phyloP scores from a whole-genome alignment of 441 rosid species.

The Populus hybrid region DNA sequence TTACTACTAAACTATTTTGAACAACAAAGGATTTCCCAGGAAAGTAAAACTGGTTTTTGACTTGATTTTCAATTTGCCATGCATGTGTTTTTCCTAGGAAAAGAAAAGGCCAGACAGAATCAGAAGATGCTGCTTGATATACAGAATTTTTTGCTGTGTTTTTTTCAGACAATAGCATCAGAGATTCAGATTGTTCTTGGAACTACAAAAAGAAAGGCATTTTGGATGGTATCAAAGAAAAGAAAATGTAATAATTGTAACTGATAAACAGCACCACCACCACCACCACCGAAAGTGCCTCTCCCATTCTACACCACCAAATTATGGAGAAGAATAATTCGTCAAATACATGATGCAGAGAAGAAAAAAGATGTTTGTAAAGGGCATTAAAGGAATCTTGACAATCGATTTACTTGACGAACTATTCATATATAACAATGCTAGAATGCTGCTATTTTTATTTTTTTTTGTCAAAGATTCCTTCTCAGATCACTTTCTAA shows the following conservation, averaged over 20 bases:
- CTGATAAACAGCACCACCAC: neutral
- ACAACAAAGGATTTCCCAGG: too few relatives aligned
- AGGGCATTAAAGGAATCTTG: neutral
- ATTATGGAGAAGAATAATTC: neutral
- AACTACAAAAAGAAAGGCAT: neutral
- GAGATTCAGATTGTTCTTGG: neutral
- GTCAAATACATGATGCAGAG: neutral
- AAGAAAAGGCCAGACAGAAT: neutral
- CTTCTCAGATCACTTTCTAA: neutral
- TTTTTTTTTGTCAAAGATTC: neutral
- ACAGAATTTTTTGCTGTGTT: neutral
- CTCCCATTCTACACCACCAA: neutral
- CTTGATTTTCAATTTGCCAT: neutral
- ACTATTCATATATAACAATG: neutral
- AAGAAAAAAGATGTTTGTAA: neutral
- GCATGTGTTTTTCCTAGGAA: neutral
- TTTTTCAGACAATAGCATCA: neutral
- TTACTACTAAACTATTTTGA: too few relatives aligned
- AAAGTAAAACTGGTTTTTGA: neutral
- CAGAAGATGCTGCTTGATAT: neutral
- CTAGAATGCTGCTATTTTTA: neutral
- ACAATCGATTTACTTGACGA: neutral
- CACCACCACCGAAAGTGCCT: neutral
- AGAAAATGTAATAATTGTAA: neutral
- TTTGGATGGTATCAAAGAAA: neutral